phyloP scores from a whole-genome alignment of 345 rosid genomes.

The Geranium brycei region DNA sequence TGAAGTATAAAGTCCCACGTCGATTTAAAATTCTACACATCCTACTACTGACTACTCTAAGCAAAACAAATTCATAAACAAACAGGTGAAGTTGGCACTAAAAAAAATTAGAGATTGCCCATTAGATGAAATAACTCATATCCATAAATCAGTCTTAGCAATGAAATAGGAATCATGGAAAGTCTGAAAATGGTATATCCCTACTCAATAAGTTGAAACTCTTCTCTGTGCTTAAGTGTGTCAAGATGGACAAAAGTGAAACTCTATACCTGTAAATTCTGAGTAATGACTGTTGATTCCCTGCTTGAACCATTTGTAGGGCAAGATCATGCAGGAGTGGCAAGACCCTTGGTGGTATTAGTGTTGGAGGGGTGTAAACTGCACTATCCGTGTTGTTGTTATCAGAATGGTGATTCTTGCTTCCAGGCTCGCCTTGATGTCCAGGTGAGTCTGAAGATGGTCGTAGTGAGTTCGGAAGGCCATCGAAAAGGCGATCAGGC shows the following conservation, averaged over 20 bases:
- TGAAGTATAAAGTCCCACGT: too few relatives aligned
- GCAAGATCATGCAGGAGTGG: conserved; percentile 90
- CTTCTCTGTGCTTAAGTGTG: neutral
- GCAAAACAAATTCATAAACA: too few relatives aligned
- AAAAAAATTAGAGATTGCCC: too few relatives aligned
- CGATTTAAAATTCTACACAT: too few relatives aligned
- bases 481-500: conserved; percentile 88
- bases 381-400: conserved; percentile 38
- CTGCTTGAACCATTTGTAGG: conserved; percentile 86
- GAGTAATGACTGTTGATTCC: conserved; percentile 63
- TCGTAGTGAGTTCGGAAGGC: conserved; percentile 85
- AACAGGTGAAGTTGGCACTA: too few relatives aligned
- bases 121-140: too few relatives aligned
- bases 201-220: neutral
- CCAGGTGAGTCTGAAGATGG: conserved; percentile 60
- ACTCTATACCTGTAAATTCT: conserved; percentile 49
- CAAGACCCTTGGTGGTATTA: conserved; percentile 73
- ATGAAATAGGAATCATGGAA: too few relatives aligned
- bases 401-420: conserved; percentile 23
- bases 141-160: too few relatives aligned
- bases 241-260: too few relatives aligned
- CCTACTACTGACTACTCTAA: too few relatives aligned
- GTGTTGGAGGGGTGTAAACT: conserved; percentile 60
- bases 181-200: too few relatives aligned
- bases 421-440: conserved; percentile 32